Percentiles rank a stretch among this genome's conserved stretches.
These are phyloP conservation scores for Venturia effusa DNA, from an alignment of 2,329 filamentous ascomycete genomes.

Conservation along the genomic window DNA sequence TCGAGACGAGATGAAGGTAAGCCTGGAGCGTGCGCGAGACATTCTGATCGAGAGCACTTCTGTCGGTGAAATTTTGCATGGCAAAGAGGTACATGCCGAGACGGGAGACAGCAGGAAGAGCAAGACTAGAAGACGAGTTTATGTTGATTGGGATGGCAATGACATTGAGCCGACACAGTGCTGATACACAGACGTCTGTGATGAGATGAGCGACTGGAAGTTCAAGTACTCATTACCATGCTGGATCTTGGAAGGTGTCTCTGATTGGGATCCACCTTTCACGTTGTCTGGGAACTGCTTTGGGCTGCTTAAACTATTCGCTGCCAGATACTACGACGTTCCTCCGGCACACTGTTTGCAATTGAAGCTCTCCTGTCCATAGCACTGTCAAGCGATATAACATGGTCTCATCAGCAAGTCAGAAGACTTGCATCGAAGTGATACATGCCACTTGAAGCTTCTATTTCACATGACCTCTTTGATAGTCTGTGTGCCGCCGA, in stretches of 20 bases:
- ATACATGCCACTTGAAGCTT: no score
- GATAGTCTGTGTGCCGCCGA: no score
- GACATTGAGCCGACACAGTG: not conserved
- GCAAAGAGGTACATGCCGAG: not conserved
- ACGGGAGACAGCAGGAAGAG: not conserved
- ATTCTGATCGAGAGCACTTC: slow-evolving; percentile 57
- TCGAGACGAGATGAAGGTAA: slow-evolving; percentile 46
- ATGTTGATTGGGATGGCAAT: not conserved
- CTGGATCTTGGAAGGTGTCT: not conserved
- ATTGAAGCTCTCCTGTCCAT: no score
- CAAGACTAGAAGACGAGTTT: not conserved
- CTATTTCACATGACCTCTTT: no score
- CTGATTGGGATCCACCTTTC: no score
- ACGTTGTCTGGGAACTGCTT: no score
- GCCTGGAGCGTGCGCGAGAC: slow-evolving; percentile 32
- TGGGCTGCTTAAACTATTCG: no score
- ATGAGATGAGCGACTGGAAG: not conserved
- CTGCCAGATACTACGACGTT: no score
- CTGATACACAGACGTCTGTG: not conserved
- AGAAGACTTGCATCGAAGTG: no score
- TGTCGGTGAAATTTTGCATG: slow-evolving; percentile 55
- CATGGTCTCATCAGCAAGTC: no score
- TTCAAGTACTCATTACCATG: not conserved
- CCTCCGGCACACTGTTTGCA: no score
- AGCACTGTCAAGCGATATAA: no score